phyloP scores from a whole-genome alignment of 2,329 filamentous ascomycete genomes.

The Rutstroemia sp. region DNA sequence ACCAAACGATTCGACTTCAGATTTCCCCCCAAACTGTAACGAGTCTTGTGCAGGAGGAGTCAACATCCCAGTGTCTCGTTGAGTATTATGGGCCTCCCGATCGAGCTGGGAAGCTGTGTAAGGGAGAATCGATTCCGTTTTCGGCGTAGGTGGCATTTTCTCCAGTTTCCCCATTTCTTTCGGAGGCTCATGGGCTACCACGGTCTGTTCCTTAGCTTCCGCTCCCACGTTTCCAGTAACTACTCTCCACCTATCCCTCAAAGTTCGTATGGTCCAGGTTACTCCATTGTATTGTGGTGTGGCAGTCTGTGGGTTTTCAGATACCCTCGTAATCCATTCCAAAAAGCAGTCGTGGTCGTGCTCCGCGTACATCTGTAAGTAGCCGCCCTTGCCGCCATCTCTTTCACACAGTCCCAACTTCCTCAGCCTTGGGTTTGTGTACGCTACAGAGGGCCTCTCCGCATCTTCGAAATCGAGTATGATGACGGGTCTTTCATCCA shows the following conservation, averaged over 20 bases:
- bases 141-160: slow-evolving; percentile 7
- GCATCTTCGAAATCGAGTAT: slow-evolving; percentile 16
- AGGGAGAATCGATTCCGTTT: neutral
- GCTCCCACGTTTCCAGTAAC: slow-evolving; percentile 13
- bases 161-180: slow-evolving; percentile 4
- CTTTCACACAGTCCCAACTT: slow-evolving; percentile 1
- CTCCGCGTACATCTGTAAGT: neutral
- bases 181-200: neutral
- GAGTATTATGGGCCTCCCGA: neutral
- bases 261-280: slow-evolving; percentile 16
- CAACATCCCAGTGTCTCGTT: slow-evolving; percentile 3
- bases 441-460: slow-evolving; percentile 11
- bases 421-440: slow-evolving; percentile 14
- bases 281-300: slow-evolving; percentile 13
- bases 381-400: neutral
- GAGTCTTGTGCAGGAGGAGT: neutral
- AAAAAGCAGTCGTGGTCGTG: neutral
- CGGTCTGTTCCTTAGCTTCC: no score
- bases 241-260: slow-evolving; percentile 19
- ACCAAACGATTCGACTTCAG: neutral
- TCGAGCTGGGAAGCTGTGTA: neutral
- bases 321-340: neutral
- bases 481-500: slow-evolving; percentile 19
- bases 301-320: neutral
- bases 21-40: neutral